Base-by-base conservation (phyloP, 345 rosid species). In the Pugionium cornutum region DNA sequence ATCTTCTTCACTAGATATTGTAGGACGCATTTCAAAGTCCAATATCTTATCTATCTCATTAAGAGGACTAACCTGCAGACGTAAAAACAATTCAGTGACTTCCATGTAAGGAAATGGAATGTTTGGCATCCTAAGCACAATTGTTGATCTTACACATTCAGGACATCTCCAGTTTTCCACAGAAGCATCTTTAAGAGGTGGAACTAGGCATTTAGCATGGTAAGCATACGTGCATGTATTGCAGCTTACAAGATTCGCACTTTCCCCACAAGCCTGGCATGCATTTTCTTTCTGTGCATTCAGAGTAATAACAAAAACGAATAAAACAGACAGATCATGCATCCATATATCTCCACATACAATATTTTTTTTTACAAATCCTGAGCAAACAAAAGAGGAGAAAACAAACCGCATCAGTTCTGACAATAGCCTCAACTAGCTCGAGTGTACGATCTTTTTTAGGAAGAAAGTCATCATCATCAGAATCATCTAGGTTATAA, bases 1-100 rank as follows among this genome's bases (percentile, higher is more conserved):
- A 80, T 82, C 95, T 41, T 62, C 35, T 53, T 67, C 79, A 53
- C 45, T 84, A 62, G 89, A 89, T 64, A 67, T 84, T 32, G 98
- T 89, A 53, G 99, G 99, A 45, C 98, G 99, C 95, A 81, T 64
- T 80, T 95, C 98, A 62, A 83, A 82, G 70, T 89, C 99, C 83
- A 95, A 70, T 70, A 95, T 80, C 84, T 91, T 91, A 56, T 91
- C 98, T 68, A 95, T 89, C 68, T 95, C 99, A 75, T 67, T 89
- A 40, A 95, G 77, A 25, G 99, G 99, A 78, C 98, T 87, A 77
- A 87, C 95, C 99, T 95, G 95, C 79, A 83, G 30, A 75, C 26
- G 69, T 5, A 63, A 11, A 60, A 77, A 26, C 43, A 69, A 44
- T 61, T 81, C 62, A 72, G 68, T 44, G 31, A 45, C n/a, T 53